Conservation (phyloP, 2,329 filamentous ascomycete species). For the Aspergillus jensenii region DNA sequence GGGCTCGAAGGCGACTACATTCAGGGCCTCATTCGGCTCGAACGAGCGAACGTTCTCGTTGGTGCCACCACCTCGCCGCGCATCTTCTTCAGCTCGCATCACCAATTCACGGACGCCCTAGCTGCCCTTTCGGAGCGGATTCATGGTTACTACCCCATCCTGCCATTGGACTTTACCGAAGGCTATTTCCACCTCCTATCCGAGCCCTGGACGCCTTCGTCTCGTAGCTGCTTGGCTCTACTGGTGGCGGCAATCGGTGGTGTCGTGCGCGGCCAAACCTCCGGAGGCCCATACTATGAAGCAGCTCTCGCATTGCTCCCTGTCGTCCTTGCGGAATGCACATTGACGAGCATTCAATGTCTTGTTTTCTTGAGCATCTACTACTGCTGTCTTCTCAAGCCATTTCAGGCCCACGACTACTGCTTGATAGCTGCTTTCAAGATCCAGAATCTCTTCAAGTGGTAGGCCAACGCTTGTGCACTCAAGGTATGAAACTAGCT, state of each 20-base stretch:
- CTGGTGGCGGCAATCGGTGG: slow-evolving; percentile 29
- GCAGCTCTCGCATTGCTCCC: slow-evolving; percentile 22
- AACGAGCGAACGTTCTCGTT: no score
- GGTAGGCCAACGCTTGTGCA: no score
- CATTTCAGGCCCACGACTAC: slow-evolving; percentile 32
- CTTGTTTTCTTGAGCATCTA: slow-evolving; percentile 27
- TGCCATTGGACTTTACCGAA: slow-evolving; percentile 21
- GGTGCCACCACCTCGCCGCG: no score
- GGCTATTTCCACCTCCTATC: slow-evolving; percentile 18
- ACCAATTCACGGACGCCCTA: slow-evolving; percentile 20
- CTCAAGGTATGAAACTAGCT: not conserved
- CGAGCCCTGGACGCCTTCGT: not conserved
- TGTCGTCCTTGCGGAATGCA: slow-evolving; percentile 22
- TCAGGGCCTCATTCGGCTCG: no score
- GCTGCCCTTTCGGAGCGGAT: slow-evolving; percentile 25
- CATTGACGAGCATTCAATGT: slow-evolving; percentile 25
- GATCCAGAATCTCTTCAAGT: slow-evolving; percentile 27
- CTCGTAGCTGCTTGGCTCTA: slow-evolving; percentile 21
- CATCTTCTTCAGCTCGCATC: slow-evolving; percentile 10
- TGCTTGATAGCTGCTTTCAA: slow-evolving; percentile 29
- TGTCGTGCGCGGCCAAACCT: slow-evolving; percentile 10
- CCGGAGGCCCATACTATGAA: slow-evolving; percentile 13
- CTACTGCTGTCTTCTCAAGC: slow-evolving; percentile 26
- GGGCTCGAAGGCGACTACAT: no score
- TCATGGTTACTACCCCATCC: slow-evolving; percentile 30